Evolutionary conservation across 306 rosid species (phyloP), one percentile per base, ranked within the genome.

Genomic region (Rosa multiflora): DNA sequence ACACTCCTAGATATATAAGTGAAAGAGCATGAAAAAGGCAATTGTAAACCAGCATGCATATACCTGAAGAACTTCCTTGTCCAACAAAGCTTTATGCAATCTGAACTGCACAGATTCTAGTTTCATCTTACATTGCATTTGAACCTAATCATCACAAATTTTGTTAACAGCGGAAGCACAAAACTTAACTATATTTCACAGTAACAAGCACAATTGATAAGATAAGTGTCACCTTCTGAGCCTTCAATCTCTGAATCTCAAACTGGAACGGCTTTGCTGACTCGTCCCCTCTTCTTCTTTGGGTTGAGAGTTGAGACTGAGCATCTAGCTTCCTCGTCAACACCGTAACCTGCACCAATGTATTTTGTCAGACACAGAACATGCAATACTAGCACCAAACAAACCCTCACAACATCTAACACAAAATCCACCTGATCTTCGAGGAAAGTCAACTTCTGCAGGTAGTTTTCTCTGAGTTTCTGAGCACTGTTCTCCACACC

Each of bases 1-100:
- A 43, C 46, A 43, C 46, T 47, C 52, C 52, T 2, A 47, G 14
- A 47, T 47, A 47, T 12, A 47, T 10, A 47, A 47, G 13, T 47
- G 52, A 47, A 10, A 10, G 6, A 59, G 37, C 17, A 23, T 59
- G 3, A 0, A 59, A 23, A 56, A 59, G 7, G 37, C 14, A 23
- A 21, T 23, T 59, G 37, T 59, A 59, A 4, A 59, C 37, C 62
- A 20, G 35, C 55, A 75, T 12, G 48, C 44, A 67, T 66, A 79
- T 90, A 95, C 99, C 96, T 95, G 96, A 75, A 89, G 86, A 85
- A 90, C 83, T 82, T 95, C 96, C 80, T 95, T 95, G 79, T 93
- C 98, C 82, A 90, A 67, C 10, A 85, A 83, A 67, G 94, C 88
- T 88, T 89, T 95, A 73, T 85, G 72, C 79, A 85, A 66, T 68